phyloP scores from a whole-genome alignment of 768 basidiomycete species.

The Trichaptum fuscoviolaceum region DNA sequence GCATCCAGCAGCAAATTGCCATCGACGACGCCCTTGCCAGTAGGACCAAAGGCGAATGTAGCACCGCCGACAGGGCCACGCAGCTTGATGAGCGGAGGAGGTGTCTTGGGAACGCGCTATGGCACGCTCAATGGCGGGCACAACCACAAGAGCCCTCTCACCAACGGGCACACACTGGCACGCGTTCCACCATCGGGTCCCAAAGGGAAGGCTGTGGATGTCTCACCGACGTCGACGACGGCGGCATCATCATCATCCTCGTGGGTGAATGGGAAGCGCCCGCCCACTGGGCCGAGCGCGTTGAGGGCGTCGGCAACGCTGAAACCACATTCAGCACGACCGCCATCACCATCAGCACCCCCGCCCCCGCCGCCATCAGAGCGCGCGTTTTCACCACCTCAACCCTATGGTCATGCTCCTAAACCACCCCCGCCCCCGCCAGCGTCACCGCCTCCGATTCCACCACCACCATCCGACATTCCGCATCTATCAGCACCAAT shows the following conservation, averaged over 20 bases:
- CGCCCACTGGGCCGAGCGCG: slow-evolving; percentile 28
- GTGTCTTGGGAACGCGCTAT: slow-evolving; percentile 7
- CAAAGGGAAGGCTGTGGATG: background rate
- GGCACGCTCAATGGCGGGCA: slow-evolving; percentile 21
- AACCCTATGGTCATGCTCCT: slow-evolving; percentile 22
- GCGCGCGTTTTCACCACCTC: slow-evolving; percentile 11
- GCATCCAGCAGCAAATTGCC: slow-evolving; percentile 13
- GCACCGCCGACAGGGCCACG: slow-evolving; percentile 64
- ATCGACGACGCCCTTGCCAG: slow-evolving; percentile 21
- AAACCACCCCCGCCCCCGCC: slow-evolving; percentile 16
- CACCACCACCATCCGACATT: slow-evolving; percentile 24
- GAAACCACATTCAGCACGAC: slow-evolving; percentile 22
- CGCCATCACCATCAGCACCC: slow-evolving; percentile 20
- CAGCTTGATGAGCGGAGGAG: slow-evolving; percentile 41
- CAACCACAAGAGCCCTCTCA: slow-evolving; percentile 34
- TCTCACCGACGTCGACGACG: background rate
- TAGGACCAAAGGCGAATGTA: slow-evolving; percentile 34
- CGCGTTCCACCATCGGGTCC: background rate
- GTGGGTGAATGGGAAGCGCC: slow-evolving; percentile 18
- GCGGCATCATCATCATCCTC: slow-evolving; percentile 13
- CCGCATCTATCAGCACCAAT: slow-evolving; percentile 25
- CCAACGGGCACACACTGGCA: slow-evolving; percentile 34
- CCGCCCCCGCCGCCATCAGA: slow-evolving; percentile 11
- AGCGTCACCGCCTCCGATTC: slow-evolving; percentile 21
- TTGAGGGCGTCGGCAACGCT: slow-evolving; percentile 18